Conservation (phyloP, 2,329 filamentous ascomycete genomes). For the Epichloe elymi region DNA sequence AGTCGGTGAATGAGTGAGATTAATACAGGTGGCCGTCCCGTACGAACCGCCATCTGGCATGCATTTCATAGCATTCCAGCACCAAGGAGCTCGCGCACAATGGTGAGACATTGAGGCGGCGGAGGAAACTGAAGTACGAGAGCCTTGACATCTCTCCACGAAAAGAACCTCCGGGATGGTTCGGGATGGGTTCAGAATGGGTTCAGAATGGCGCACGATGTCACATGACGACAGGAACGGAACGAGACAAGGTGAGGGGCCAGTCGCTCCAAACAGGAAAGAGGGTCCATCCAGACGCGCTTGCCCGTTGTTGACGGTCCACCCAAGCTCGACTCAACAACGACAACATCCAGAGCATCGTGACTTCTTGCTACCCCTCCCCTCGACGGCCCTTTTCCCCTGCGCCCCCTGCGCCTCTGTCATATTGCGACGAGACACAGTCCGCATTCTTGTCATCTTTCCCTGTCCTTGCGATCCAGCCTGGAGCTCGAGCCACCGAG, state of each 20-base stretch:
- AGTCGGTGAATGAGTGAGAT: not conserved
- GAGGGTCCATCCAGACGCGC: not conserved
- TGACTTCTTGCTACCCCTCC: not conserved
- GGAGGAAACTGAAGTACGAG: not conserved
- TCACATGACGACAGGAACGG: not conserved
- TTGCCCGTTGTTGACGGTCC: no score
- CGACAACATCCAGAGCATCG: constrained; percentile 4
- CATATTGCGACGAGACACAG: not conserved
- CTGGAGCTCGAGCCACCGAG: not conserved
- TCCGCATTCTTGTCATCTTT: constrained; percentile 3
- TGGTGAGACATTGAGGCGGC: constrained; percentile 7
- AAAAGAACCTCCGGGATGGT: not conserved
- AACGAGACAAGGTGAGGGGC: not conserved
- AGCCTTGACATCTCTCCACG: not conserved
- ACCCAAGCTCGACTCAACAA: not conserved
- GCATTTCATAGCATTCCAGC: constrained; percentile 8
- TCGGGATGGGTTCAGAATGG: no score
- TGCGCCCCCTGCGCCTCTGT: not conserved
- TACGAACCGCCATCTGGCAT: constrained; percentile 6
- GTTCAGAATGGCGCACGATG: not conserved
- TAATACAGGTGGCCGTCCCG: not conserved
- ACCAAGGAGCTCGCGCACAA: constrained; percentile 4
- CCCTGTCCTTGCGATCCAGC: not conserved
- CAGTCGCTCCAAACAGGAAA: not conserved
- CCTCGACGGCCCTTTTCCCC: not conserved